phyloP scores from a whole-genome alignment of 163 green algal species.

The Volvox carteri region DNA sequence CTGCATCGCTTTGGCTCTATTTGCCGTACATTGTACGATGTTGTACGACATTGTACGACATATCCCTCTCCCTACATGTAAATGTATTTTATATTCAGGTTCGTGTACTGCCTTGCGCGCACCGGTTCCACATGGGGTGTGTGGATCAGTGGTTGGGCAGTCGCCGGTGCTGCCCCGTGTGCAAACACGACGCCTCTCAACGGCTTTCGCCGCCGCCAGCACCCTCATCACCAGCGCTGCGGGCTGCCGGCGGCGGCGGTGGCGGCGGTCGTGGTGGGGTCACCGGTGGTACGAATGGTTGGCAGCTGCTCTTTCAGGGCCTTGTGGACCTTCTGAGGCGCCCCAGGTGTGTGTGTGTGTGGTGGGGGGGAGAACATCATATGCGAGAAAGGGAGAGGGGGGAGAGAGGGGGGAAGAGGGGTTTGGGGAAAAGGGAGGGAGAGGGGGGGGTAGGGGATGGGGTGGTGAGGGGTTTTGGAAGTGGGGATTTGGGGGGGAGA shows the following conservation, averaged over 20 bases:
- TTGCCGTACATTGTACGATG: too few species aligned
- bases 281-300: slow-evolving; percentile 14
- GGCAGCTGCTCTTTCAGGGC: slow-evolving; percentile 40
- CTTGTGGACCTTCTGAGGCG: slow-evolving; percentile 30
- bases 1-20: too few species aligned
- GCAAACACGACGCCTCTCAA: slow-evolving; percentile 79
- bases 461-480: too few species aligned
- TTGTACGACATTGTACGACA: too few species aligned
- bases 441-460: not conserved
- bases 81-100: not conserved
- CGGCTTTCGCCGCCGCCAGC: slow-evolving; percentile 26
- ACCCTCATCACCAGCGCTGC: too few species aligned
- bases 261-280: not conserved
- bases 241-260: not conserved
- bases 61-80: too few species aligned
- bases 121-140: slow-evolving; percentile 84
- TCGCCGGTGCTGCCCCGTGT: slow-evolving; percentile 84
- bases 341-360: not conserved
- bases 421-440: not conserved
- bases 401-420: not conserved
- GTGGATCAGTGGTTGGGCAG: slow-evolving; percentile 86
- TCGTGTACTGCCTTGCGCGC: slow-evolving; percentile 87
- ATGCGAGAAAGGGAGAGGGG: too few species aligned
- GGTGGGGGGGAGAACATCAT: too few species aligned
- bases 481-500: too few species aligned